Evolutionary conservation across 768 basidiomycete genomes (phyloP).

Genomic region (Termitomyces sp.): DNA sequence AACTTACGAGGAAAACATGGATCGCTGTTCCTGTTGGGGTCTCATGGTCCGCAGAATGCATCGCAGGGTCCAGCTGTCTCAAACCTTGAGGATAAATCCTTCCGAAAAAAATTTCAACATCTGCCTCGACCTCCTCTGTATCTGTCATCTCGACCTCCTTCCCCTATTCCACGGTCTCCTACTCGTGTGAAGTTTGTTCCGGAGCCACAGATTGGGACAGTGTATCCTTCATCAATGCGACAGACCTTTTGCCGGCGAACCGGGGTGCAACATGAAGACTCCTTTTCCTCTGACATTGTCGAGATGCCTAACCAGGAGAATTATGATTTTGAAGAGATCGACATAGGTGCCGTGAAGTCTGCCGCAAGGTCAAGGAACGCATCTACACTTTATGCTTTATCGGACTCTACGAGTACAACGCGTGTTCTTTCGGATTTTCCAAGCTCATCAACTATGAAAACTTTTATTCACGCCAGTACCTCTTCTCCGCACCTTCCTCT

Average conservation of each 20-base stretch:
- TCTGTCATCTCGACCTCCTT: constrained; percentile 10
- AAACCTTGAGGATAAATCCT: not conserved
- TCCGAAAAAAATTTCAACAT: constrained; percentile 16
- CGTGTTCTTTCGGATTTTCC: constrained; percentile 18
- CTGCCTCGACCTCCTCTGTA: constrained; percentile 28
- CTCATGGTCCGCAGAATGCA: constrained; percentile 19
- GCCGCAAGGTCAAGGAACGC: not conserved
- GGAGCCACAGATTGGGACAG: constrained; percentile 5
- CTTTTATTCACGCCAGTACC: constrained; percentile 17
- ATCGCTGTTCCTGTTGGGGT: constrained; percentile 6
- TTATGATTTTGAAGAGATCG: not conserved
- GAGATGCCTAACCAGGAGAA: not conserved
- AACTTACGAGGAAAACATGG: constrained; percentile 12
- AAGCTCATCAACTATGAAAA: constrained; percentile 15
- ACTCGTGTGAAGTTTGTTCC: constrained; percentile 19
- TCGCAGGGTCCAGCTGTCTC: constrained; percentile 21
- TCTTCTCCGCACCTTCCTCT: constrained; percentile 25
- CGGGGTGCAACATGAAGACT: not conserved
- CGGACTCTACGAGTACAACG: constrained; percentile 12
- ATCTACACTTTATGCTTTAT: not conserved
- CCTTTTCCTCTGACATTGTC: not conserved
- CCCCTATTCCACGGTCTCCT: constrained; percentile 12
- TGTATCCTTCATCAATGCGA: constrained; percentile 2
- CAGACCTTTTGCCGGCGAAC: not conserved
- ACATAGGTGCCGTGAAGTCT: not conserved